Conservation (phyloP, 202 grass and related monocot genomes). For the Schoenoplectus triqueter region DNA sequence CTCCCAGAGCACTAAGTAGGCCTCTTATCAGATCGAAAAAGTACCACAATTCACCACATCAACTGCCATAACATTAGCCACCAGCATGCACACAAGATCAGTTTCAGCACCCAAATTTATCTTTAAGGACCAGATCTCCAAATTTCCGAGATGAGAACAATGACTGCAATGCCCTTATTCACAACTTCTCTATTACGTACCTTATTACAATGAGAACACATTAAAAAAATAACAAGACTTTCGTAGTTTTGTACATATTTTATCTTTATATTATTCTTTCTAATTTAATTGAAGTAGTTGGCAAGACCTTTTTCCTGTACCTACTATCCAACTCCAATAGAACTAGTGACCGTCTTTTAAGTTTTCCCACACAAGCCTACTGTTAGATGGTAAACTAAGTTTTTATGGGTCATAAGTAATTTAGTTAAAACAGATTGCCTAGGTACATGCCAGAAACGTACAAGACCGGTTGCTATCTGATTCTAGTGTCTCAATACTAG, state of each 20-base stretch:
- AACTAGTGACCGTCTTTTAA: neutral
- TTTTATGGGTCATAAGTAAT: too few species aligned
- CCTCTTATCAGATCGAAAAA: conserved; percentile 11
- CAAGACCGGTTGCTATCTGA: too few species aligned
- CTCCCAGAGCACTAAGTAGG: neutral
- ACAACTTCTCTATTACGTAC: conserved; percentile 3
- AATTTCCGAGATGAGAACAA: neutral
- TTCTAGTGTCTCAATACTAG: too few species aligned
- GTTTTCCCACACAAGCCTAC: neutral
- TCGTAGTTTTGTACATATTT: too few species aligned
- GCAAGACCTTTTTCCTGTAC: neutral
- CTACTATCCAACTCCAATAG: neutral
- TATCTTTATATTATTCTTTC: too few species aligned
- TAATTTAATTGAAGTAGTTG: too few species aligned
- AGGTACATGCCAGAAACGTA: too few species aligned
- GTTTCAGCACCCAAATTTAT: neutral
- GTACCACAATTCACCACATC: neutral
- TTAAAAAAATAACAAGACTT: neutral
- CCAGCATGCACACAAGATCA: neutral
- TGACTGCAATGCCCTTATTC: neutral
- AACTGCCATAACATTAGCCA: conserved; percentile 20
- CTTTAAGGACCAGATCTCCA: neutral
- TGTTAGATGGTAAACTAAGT: too few species aligned
- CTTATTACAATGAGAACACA: conserved; percentile 21
- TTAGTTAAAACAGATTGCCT: too few species aligned